Base-by-base conservation (phyloP, 331 rosid genomes). In the Spiraea crenata region DNA sequence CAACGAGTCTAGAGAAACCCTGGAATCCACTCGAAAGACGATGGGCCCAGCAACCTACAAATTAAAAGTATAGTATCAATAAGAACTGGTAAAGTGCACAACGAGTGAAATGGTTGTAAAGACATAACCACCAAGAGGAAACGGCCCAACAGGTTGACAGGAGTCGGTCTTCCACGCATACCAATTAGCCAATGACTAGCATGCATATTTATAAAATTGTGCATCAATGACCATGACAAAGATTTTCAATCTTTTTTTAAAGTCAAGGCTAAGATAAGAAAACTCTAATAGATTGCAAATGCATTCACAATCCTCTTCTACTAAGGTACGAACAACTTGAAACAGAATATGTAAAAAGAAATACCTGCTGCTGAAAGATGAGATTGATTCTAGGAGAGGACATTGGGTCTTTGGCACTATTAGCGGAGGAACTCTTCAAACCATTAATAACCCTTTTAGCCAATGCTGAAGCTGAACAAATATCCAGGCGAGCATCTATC, bases 311-410 rank as follows among this genome's bases (percentile, higher is more conserved):
- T 4, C n/a, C n/a, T 37, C n/a, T 67, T 50, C 17, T 6, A 34
- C 52, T 1, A 49, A 67, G 39, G 13, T 17, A 1, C 35, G 31
- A 17, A 17, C n/a, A 25, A 54, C 37, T 56, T 56, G 25, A 10
- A 56, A 45, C 12, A 45, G 9, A 15, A 49, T 49, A 12, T n/a
- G 48, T 39, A 17, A 35, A 0, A 15, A 31, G 54, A 17, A 55
- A 31, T 79, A 92, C 98, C 96, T 93, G 97, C 77, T 90, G 97
- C 79, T 89, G 98, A 61, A 93, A 77, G 84, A 82, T 85, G 66
- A 93, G 70, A 81, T 89, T 93, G 44, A 93, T 82, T 75, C 91
- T 78, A 11, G 97, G 97, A 25, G 85, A 81, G 55, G 96, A 86
- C 9, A 72, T 52, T 14, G 86, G 83, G 76, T 77, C 80, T 41